Base-by-base conservation (phyloP, 495 filamentous ascomycete species). In the Talaromyces adpressus region DNA sequence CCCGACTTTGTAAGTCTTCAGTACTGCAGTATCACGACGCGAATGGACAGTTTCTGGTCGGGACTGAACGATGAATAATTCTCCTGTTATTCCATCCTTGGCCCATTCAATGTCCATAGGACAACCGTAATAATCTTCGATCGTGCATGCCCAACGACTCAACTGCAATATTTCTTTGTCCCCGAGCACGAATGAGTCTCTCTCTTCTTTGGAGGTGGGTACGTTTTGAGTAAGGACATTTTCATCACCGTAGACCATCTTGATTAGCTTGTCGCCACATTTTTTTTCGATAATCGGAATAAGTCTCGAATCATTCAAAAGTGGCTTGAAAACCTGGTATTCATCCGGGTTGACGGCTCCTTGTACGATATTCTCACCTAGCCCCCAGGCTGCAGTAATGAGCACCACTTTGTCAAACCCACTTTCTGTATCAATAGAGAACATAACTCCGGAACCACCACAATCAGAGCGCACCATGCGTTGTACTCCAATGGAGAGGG, bases 101-200 rank as follows among this genome's bases (percentile, higher is more conserved):
- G 74, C 74, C 74, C 74, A 76, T 62, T 76, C 74, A 57, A 76
- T 73, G 39, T 76, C 74, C 74, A 76, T 75, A 4, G 72, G 66
- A 56, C 70, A 71, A 4, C 68, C 66, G 32, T 76, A 76, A 69
- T 75, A 72, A 52, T 66, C 63, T 41, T 76, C 74, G 57, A 76
- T 69, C 6, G 45, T 66, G 62, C 71, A 75, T 4, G 64, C 72
- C 74, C 71, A 76, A n/a, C 72, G 71, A n/a, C 62, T 67, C 27
- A 76, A 64, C 56, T 70, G 67, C 14, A 75, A 66, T 23, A 76
- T 76, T 53, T 76, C 72, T n/a, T 57, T 23, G 36, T 75, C 67
- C 14, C 16, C 61, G 12, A 76, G 69, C 5, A 72, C 70, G 53
- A 72, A 71, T 1, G 70, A 63, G 27, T 61, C 68, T 12, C 66